These are phyloP conservation scores for Gloeophyllum trabeum DNA, from an alignment of 768 basidiomycete species.

Conservation along the genomic window DNA sequence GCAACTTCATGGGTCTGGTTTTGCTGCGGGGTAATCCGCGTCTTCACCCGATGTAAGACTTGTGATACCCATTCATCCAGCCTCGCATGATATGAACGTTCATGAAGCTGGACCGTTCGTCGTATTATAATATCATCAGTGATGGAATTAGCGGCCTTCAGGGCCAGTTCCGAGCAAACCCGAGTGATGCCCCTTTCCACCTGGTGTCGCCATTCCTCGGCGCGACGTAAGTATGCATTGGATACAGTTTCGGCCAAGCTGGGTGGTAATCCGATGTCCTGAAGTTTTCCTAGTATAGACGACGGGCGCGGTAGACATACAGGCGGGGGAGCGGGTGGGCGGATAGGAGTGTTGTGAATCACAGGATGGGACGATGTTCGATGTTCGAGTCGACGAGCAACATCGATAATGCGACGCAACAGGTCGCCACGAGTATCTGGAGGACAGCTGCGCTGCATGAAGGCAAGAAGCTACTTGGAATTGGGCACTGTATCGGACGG, in stretches of 20 bases:
- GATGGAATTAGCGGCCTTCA: not conserved
- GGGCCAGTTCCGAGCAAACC: not conserved
- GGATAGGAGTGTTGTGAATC: not conserved
- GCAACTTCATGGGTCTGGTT: too few relatives aligned
- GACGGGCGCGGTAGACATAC: not conserved
- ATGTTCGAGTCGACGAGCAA: not conserved
- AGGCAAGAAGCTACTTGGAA: too few relatives aligned
- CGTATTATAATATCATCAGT: not conserved
- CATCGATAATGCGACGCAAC: too few relatives aligned
- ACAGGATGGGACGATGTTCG: not conserved
- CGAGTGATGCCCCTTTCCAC: not conserved
- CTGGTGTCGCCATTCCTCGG: conserved; percentile 1
- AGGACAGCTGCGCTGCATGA: too few relatives aligned
- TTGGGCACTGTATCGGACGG: too few relatives aligned
- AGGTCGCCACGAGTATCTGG: too few relatives aligned
- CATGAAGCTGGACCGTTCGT: not conserved
- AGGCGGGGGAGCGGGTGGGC: not conserved
- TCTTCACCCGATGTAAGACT: not conserved
- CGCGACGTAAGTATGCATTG: not conserved
- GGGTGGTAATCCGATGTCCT: conserved; percentile 1
- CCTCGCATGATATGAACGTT: not conserved
- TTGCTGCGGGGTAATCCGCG: too few relatives aligned
- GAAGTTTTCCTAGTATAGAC: not conserved
- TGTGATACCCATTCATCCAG: not conserved
- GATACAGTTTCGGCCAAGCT: conserved; percentile 3